A percentile compares a stretch with the other conserved stretches of the same genome.
These are phyloP conservation scores for Leccinum broughii DNA, from an alignment of 768 basidiomycete genomes.

Conservation along the genomic window DNA sequence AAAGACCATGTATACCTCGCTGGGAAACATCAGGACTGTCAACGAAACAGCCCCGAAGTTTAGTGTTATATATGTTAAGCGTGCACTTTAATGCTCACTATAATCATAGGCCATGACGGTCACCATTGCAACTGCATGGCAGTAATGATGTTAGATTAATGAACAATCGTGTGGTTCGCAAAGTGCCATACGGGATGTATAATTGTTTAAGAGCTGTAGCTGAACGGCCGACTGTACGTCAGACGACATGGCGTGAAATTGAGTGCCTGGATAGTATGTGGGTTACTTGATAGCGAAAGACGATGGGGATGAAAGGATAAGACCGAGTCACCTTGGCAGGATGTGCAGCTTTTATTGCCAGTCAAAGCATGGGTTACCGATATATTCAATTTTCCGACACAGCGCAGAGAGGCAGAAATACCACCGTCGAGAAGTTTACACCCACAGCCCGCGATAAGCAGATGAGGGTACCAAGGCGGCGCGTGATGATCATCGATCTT, in stretches of 20 bases:
- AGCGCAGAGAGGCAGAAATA: background rate
- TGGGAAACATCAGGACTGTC: background rate
- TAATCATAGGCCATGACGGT: background rate
- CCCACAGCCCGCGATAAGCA: background rate
- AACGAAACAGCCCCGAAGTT: background rate
- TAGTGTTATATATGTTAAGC: background rate
- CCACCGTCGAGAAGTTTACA: background rate
- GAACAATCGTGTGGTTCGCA: background rate
- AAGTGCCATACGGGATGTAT: background rate
- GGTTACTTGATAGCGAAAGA: background rate
- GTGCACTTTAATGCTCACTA: background rate
- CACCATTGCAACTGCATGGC: background rate
- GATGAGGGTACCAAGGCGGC: background rate
- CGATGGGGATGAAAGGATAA: background rate
- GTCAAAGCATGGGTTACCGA: background rate
- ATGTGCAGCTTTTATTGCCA: background rate
- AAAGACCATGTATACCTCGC: background rate
- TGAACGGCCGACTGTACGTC: background rate
- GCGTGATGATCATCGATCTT: background rate
- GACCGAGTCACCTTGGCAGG: background rate
- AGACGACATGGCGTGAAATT: background rate
- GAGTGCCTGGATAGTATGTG: background rate
- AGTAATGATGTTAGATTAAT: background rate
- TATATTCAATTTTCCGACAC: background rate
- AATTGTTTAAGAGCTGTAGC: background rate